phyloP scores from a whole-genome alignment of 23 red algal genomes.

The Chondrus crispus region DNA sequence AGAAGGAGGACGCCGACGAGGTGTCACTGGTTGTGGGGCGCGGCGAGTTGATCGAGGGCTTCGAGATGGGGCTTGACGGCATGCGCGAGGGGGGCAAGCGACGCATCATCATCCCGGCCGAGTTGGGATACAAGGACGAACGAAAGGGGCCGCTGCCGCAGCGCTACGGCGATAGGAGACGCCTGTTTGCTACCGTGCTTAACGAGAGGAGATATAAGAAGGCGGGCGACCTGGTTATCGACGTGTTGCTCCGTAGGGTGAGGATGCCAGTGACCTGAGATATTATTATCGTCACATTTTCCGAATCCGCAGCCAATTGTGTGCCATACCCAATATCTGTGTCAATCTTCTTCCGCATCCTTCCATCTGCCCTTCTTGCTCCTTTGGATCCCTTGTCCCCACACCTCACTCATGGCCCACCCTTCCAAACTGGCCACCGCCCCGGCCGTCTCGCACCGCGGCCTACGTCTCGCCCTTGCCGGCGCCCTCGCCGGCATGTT shows the following conservation, averaged over 20 bases:
- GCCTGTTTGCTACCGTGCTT: slow-evolving; percentile 67
- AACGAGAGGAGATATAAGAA: slow-evolving; percentile 50
- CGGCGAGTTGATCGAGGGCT: slow-evolving; percentile 37
- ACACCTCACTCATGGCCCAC: neutral
- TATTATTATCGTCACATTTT: too few species aligned
- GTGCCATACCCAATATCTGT: too few species aligned
- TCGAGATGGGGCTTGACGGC: slow-evolving; percentile 34
- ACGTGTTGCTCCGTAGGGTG: slow-evolving; percentile 55
- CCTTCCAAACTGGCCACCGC: neutral
- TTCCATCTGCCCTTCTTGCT: too few species aligned
- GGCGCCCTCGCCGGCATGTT: slow-evolving; percentile 80
- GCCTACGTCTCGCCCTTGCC: slow-evolving; percentile 61
- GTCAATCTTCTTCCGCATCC: too few species aligned
- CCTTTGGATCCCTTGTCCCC: too few species aligned
- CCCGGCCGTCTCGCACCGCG: neutral
- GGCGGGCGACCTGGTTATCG: slow-evolving; percentile 66
- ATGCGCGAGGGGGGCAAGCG: slow-evolving; percentile 73
- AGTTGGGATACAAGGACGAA: slow-evolving; percentile 50
- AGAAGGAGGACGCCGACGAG: slow-evolving; percentile 47
- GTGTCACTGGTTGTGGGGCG: neutral
- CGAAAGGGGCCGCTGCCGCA: slow-evolving; percentile 35
- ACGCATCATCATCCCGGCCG: slow-evolving; percentile 57
- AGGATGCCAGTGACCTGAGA: neutral
- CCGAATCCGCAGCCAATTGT: too few species aligned
- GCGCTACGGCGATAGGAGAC: slow-evolving; percentile 51